Evolutionary conservation across 2,329 filamentous ascomycete genomes (phyloP), one percentile per base, ranked within the genome.

Genomic region (Knufia petricola): DNA sequence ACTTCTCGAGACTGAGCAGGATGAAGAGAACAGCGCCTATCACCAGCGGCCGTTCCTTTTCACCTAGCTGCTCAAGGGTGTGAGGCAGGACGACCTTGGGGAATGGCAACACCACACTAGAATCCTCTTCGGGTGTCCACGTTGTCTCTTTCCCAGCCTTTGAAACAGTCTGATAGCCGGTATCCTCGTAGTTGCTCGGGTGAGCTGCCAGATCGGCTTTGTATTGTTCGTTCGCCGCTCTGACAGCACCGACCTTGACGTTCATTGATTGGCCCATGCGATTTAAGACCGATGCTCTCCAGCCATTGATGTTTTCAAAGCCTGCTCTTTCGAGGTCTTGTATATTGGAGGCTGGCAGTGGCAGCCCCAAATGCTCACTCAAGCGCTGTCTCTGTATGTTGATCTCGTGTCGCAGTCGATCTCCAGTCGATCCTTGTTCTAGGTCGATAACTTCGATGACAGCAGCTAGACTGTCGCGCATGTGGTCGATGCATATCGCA

Each of bases 221-320:
- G 58, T 56, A 57, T 50, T 55, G 61, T 50, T 54, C 61, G 47
- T 47, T 57, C 46, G 74, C 70, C 3, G 20, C 8, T 36, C 42
- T 45, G 32, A 50, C 26, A 24, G 21, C 37, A 32, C 30, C 49
- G 13, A 44, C 19, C 51, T 66, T 72, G 2, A 68, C 61, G 17
- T 69, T 67, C 4, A 84, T 71, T 38, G 85, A 73, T 54, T 87
- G 82, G 17, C 77, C 75, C n/a, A 87, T 67, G 15, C 85, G 74
- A 49, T 76, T 74, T 20, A 82, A 66, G 3, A 90, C 74, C 20
- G 68, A 70, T 1, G 73, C 70, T 54, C 84, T 75, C 87, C 87
- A 94, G 57, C 83, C 81, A 50, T 81, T 77, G 60, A 87, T 88
- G 61, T 82, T 80, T n/a, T 71, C 66, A 3, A 88, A 59, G 4